Conservation (phyloP, 805 yeast genomes). For the Yarrowia sp. region DNA sequence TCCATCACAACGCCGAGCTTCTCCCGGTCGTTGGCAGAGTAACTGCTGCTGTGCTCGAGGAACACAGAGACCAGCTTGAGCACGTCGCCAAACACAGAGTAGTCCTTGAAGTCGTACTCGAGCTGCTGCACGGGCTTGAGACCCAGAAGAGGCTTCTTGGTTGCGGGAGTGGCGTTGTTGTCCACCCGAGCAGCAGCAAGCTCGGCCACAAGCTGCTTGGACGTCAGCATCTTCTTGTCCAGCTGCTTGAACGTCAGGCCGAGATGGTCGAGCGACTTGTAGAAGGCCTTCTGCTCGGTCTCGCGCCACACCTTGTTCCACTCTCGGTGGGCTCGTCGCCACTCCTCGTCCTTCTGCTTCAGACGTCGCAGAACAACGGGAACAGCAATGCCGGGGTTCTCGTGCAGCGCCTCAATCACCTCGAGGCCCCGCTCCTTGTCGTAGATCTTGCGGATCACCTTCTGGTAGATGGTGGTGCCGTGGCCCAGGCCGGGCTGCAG, state of each 20-base stretch:
- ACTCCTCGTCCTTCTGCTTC: constrained; percentile 97
- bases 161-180: constrained; percentile 50
- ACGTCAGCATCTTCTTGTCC: constrained; percentile 86
- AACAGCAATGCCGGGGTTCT: constrained; percentile 90
- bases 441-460: constrained; percentile 86
- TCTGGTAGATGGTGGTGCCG: constrained; percentile 90
- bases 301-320: constrained; percentile 99
- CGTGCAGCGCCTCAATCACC: constrained; percentile 93
- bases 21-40: constrained; percentile 78
- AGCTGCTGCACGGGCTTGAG: constrained; percentile 84
- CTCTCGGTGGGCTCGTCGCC: constrained; percentile 97
- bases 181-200: constrained; percentile 90
- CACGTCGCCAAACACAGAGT: constrained; percentile 70
- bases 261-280: constrained; percentile 89
- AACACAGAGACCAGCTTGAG: constrained; percentile 63
- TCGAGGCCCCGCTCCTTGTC: constrained; percentile 95
- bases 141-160: constrained; percentile 79
- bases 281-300: constrained; percentile 91
- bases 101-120: constrained; percentile 61
- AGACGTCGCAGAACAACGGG: constrained; percentile 89
- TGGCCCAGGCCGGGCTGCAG: constrained; percentile 93
- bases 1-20: constrained; percentile 67
- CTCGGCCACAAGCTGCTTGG: constrained; percentile 86
- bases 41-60: constrained; percentile 62
- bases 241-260: constrained; percentile 96